These are phyloP conservation scores for Yamadazyma phyllophila DNA, from an alignment of 805 yeast genomes.

Conservation along the genomic window DNA sequence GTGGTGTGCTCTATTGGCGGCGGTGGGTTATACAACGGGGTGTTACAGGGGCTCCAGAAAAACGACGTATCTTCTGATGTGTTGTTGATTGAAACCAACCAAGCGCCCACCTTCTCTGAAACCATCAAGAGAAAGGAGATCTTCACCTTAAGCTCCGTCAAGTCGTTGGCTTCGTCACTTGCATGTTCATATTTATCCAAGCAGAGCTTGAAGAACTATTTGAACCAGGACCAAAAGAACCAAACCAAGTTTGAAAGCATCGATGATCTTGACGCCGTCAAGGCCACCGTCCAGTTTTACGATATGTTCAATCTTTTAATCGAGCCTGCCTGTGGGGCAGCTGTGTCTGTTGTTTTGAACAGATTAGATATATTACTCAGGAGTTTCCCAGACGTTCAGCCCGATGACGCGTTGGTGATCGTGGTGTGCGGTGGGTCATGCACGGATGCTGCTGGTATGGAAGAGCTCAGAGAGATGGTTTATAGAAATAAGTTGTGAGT, in stretches of 20 bases:
- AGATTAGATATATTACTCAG: slow-evolving; percentile 15
- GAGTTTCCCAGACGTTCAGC: slow-evolving; percentile 14
- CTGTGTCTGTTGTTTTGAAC: slow-evolving; percentile 21
- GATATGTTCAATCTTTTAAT: slow-evolving; percentile 20
- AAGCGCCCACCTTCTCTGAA: slow-evolving; percentile 25
- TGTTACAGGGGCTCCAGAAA: slow-evolving; percentile 22
- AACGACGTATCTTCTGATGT: slow-evolving; percentile 17
- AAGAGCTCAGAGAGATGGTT: slow-evolving; percentile 12
- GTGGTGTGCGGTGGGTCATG: slow-evolving; percentile 32
- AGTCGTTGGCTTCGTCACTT: slow-evolving; percentile 27
- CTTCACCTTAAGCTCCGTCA: slow-evolving; percentile 20
- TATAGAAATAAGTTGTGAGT: slow-evolving; percentile 10
- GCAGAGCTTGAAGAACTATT: slow-evolving; percentile 20
- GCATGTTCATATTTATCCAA: slow-evolving; percentile 29
- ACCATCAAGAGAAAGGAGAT: slow-evolving; percentile 22
- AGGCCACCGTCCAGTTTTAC: slow-evolving; percentile 21
- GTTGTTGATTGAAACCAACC: slow-evolving; percentile 29
- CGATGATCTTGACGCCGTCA: slow-evolving; percentile 29
- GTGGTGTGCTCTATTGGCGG: slow-evolving; percentile 36
- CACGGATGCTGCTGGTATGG: slow-evolving; percentile 15
- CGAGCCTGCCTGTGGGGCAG: slow-evolving; percentile 38
- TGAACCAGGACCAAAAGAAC: slow-evolving; percentile 9
- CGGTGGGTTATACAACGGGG: slow-evolving; percentile 36
- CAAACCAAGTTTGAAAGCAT: slow-evolving; percentile 20
- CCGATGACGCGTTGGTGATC: slow-evolving; percentile 25